A percentile compares a stretch with the other conserved stretches of the same genome.
Conservation (phyloP, 768 basidiomycete species). For the Mycena crocata region DNA sequence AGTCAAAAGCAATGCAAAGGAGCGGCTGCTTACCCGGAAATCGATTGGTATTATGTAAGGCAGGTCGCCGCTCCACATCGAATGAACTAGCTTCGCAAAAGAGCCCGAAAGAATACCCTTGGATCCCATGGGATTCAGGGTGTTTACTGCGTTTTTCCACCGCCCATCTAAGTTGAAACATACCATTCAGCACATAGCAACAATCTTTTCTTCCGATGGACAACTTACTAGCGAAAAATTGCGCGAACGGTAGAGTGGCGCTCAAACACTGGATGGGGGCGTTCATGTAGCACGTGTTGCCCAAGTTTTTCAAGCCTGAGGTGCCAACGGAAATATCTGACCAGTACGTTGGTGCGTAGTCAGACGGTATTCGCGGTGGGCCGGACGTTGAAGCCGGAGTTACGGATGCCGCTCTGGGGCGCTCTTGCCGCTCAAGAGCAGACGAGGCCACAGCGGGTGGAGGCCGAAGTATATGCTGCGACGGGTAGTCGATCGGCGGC, state of each 20-base stretch:
- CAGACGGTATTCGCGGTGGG: slow-evolving; percentile 76
- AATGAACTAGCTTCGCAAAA: slow-evolving; percentile 85
- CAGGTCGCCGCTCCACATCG: slow-evolving; percentile 90
- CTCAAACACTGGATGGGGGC: slow-evolving; percentile 96
- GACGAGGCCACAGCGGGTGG: slow-evolving; percentile 84
- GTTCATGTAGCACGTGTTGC: slow-evolving; percentile 99
- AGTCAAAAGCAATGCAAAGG: slow-evolving; percentile 4
- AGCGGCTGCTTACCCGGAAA: slow-evolving; percentile 74
- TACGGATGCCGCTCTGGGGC: not conserved
- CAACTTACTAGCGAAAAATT: slow-evolving; percentile 87
- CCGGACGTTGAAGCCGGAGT: slow-evolving; percentile 32
- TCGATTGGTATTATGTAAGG: slow-evolving; percentile 84
- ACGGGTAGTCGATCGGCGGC: slow-evolving; percentile 82
- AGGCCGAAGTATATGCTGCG: slow-evolving; percentile 74
- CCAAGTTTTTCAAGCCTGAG: slow-evolving; percentile 92
- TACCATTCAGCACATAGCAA: slow-evolving; percentile 26
- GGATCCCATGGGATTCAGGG: slow-evolving; percentile 86
- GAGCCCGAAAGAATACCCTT: slow-evolving; percentile 85
- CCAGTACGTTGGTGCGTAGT: slow-evolving; percentile 90
- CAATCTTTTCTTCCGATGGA: not conserved
- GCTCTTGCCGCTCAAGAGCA: slow-evolving; percentile 78
- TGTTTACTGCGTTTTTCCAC: slow-evolving; percentile 88
- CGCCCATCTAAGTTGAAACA: slow-evolving; percentile 73
- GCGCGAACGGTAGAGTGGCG: slow-evolving; percentile 92
- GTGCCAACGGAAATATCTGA: slow-evolving; percentile 81